Percentiles rank a stretch among this genome's conserved stretches.
Conservation (phyloP, 441 rosid species). For the Populus hybrid region DNA sequence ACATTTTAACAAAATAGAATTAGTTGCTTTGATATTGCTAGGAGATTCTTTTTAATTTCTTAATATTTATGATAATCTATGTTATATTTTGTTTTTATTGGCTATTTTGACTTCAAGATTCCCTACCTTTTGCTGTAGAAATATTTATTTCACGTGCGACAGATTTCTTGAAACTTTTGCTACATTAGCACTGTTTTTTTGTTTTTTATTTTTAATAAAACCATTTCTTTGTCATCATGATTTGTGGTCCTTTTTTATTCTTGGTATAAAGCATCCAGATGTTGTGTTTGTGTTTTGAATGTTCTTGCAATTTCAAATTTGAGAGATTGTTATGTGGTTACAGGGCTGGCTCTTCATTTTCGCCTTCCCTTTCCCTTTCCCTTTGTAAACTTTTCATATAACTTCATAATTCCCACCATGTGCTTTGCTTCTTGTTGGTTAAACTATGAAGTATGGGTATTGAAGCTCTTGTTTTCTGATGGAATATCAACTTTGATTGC, state of each 20-base stretch:
- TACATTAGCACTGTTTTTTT: background rate
- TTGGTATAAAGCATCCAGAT: background rate
- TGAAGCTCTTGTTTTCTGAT: conserved; percentile 14
- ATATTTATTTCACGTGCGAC: background rate
- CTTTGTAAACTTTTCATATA: background rate
- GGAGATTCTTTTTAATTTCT: background rate
- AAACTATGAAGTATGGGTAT: background rate
- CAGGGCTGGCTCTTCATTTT: background rate
- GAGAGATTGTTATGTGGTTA: background rate
- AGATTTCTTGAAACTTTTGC: background rate
- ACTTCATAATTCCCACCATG: background rate
- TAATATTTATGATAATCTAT: background rate
- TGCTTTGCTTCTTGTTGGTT: background rate
- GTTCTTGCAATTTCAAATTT: background rate
- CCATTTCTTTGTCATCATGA: background rate
- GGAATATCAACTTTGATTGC: conserved; percentile 27
- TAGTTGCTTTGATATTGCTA: background rate
- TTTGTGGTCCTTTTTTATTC: background rate
- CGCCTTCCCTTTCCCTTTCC: background rate
- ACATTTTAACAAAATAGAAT: background rate
- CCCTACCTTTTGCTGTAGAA: background rate
- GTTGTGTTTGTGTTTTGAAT: background rate
- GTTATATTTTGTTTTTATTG: background rate
- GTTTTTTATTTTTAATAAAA: too few relatives aligned
- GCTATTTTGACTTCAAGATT: background rate